phyloP scores from a whole-genome alignment of 257 asterid genomes.

The Solanum gracilifrons region DNA sequence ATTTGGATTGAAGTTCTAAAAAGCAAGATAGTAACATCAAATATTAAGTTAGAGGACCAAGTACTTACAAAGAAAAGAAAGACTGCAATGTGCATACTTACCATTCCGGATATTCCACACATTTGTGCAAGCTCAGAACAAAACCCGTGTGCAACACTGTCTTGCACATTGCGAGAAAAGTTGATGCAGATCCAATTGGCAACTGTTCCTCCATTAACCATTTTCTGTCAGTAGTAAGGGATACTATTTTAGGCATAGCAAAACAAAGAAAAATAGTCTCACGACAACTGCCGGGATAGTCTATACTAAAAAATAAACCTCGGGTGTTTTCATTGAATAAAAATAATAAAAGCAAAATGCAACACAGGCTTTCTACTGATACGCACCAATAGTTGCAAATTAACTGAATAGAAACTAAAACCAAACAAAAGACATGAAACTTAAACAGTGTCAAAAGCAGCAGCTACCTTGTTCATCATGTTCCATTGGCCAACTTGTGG shows the following conservation, averaged over 20 bases:
- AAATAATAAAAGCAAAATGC: background rate
- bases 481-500: constrained; percentile 99
- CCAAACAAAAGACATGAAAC: background rate
- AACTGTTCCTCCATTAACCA: constrained; percentile 94
- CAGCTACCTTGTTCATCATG: constrained; percentile 89
- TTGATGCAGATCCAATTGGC: constrained; percentile 80
- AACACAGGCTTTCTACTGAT: background rate
- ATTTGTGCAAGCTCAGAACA: constrained; percentile 88
- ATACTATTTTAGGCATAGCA: background rate
- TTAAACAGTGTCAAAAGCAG: background rate
- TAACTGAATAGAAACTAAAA: background rate
- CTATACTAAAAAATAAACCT: no score
- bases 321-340: background rate
- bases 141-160: constrained; percentile 49
- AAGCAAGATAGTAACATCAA: background rate
- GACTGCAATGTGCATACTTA: constrained; percentile 5
- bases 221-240: constrained; percentile 43
- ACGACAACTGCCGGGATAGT: background rate
- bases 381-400: background rate
- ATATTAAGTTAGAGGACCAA: background rate
- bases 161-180: constrained; percentile 73
- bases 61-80: background rate
- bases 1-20: constrained; percentile 60
- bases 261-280: background rate
- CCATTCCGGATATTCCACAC: constrained; percentile 97